phyloP scores from a whole-genome alignment of 768 basidiomycete genomes.

The Termitomyces sp. region DNA sequence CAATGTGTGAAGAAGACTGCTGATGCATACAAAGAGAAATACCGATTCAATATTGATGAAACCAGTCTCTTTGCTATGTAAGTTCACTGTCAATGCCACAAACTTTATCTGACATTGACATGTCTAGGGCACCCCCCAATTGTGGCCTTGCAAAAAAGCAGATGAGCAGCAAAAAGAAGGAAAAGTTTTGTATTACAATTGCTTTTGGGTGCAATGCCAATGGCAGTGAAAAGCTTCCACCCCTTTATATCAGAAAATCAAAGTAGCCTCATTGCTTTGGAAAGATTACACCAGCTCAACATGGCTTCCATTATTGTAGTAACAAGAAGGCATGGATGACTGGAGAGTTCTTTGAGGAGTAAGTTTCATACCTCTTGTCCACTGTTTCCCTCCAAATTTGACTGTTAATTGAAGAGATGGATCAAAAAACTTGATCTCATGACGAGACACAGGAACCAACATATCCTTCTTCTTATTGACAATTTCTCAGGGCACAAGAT shows the following conservation, averaged over 20 bases:
- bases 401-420: constrained; percentile 1
- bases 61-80: constrained; percentile 13
- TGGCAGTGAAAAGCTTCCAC: constrained; percentile 28
- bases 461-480: constrained; percentile 29
- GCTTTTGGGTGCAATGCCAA: constrained; percentile 19
- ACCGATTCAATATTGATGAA: constrained; percentile 22
- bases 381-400: neutral
- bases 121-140: constrained; percentile 22
- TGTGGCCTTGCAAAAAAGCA: constrained; percentile 27
- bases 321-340: constrained; percentile 41
- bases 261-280: constrained; percentile 28
- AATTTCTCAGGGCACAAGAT: constrained; percentile 31
- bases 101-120: constrained; percentile 1
- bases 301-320: constrained; percentile 33
- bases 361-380: neutral
- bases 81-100: constrained; percentile 4
- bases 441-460: constrained; percentile 19
- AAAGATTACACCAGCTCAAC: constrained; percentile 17
- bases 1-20: constrained; percentile 7
- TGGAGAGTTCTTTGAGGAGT: constrained; percentile 30
- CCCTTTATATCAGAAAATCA: constrained; percentile 33
- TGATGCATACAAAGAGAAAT: constrained; percentile 18
- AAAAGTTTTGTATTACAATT: constrained; percentile 26
- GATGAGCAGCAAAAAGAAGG: constrained; percentile 31
- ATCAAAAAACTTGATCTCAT: neutral